These are phyloP conservation scores for Phaeosphaeriaceae sp. DNA, from an alignment of 2,329 filamentous ascomycete genomes.

Conservation along the genomic window DNA sequence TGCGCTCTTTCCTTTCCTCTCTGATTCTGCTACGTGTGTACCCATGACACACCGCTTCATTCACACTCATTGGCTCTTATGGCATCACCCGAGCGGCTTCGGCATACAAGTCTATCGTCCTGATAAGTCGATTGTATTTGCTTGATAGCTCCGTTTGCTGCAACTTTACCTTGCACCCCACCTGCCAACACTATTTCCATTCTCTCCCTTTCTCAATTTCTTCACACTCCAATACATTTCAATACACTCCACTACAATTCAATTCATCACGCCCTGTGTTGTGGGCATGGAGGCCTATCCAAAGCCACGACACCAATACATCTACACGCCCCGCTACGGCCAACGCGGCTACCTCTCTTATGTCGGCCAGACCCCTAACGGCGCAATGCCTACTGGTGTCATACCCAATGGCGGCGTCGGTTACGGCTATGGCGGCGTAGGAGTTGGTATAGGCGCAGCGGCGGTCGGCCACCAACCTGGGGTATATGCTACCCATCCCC, in stretches of 20 bases:
- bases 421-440: constrained; percentile 18
- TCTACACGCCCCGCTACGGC: constrained; percentile 37
- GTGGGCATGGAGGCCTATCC: constrained; percentile 29
- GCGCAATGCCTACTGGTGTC: constrained; percentile 31
- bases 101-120: constrained; percentile 1
- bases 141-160: constrained; percentile 4
- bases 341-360: constrained; percentile 37
- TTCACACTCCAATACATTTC: not conserved
- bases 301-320: constrained; percentile 42
- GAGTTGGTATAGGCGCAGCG: constrained; percentile 10
- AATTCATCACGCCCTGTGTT: not conserved
- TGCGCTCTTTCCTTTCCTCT: constrained; percentile 16
- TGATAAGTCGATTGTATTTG: constrained; percentile 6
- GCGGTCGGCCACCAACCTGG: constrained; percentile 28
- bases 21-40: constrained; percentile 12
- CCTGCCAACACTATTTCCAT: not conserved
- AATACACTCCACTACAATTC: not conserved
- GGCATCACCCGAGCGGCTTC: not conserved
- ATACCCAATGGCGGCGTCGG: constrained; percentile 14
- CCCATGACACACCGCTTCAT: constrained; percentile 17
- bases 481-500: constrained; percentile 32
- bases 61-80: constrained; percentile 16
- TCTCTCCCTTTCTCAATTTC: not conserved
- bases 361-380: constrained; percentile 35
- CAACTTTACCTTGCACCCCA: constrained; percentile 16